Evolutionary conservation across 179 eudicot species (phyloP), one percentile per base, ranked within the genome.

Genomic region (Patellifolia procumbens): DNA sequence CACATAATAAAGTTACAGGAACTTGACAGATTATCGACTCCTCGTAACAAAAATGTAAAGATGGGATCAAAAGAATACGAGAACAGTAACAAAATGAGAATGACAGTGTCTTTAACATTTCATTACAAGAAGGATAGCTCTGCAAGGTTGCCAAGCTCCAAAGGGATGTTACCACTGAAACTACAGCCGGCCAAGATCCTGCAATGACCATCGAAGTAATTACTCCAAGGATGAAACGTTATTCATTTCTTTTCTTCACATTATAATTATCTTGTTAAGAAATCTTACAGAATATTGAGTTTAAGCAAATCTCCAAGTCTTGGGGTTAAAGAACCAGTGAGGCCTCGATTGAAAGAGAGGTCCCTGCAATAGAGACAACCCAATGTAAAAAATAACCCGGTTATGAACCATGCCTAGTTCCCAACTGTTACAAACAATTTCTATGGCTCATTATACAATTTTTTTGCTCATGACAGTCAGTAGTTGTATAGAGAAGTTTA

Each of bases 141-240:
- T 49, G 82, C 62, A 59, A 94, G 97, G 62, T 87, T 89, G 74
- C 98, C 98, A 62, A 94, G 71, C 82, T 91, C 97, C 34, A 67
- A 68, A 67, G 98, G 98, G 85, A 94, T 91, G 78, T 19, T 85
- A 67, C 97, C 96, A 67, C 84, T 86, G 89, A 94, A 94, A 72
- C 97, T 83, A 78, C 98, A 94, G 9, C 98, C 97, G 15, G 97
- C 93, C 29, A 94, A 80, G 68, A 91, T 94, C 82, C 98, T 94
- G 92, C 76, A 75, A n/a, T 22, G 15, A 75, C 22, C 37, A 82
- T 53, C 26, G 37, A 49, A 20, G 26, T 10, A 43, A 51, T 68
- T 69, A 20, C 2, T 62, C 60, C 19, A 4, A 53, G n/a, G 34
- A 13, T 46, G 2, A 8, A 48, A 13, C 11, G 6, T 32, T 37